Base-by-base conservation (phyloP, 2,329 filamentous ascomycete genomes). In the Penicillium fuscoglaucum region DNA sequence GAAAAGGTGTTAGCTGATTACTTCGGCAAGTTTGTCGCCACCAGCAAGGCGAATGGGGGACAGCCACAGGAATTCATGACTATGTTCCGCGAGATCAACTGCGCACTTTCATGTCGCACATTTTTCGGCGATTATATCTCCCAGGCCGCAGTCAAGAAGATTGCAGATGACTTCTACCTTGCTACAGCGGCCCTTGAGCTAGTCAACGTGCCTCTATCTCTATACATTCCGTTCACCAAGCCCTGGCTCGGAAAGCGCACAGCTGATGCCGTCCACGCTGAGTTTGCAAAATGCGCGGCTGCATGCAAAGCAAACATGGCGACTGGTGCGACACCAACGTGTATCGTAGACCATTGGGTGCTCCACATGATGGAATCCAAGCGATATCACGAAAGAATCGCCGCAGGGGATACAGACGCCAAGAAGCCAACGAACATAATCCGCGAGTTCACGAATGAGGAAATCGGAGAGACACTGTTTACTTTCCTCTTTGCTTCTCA, bases 81-180 rank as follows among this genome's bases (percentile, higher is more conserved):
- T 61, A 81, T 88, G 70, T 93, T 96, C 81, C 90, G 92, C 62
- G 90, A 96, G 76, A 80, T 96, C 70, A 93, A 93, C 83, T 93
- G 90, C 69, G 91, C 91, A 55, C 86, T 96, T 35, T 95, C 91
- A 35, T 91, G 90, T 79, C 89, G 91, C 61, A 95, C 91, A 10
- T 96, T 96, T 73, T 90, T 93, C 61, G 92, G 92, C 29, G 86
- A 95, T 79, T 96, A 96, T 78, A 91, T 96, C 73, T 87, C 89
- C 17, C 88, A 95, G 60, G 88, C 90, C 69, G 86, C 89, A 26
- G 87, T 96, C 68, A 92, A 93, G 83, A 90, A 89, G 79, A 93
- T 96, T 61, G 89, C 91, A 60, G 88, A 95, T 75, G 91, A 96
- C 76, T 96, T 93, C 79, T 96, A 93, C 76, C 86, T 92, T 57